Percentiles rank a stretch among this genome's conserved stretches.
These are phyloP conservation scores for Clonostachys rosea DNA, from an alignment of 2,329 filamentous ascomycete species.

Conservation along the genomic window DNA sequence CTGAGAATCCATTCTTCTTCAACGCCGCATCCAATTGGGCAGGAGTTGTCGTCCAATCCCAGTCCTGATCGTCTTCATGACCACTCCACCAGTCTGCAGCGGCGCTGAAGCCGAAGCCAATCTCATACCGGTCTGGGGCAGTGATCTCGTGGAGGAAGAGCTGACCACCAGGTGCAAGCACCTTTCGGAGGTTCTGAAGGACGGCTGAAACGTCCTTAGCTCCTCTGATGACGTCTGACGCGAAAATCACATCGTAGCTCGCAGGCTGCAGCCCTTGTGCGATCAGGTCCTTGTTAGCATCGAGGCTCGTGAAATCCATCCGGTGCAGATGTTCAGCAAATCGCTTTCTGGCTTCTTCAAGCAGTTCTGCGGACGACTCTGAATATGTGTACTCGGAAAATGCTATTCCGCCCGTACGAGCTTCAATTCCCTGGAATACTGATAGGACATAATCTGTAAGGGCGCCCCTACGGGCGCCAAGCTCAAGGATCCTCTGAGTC, in stretches of 20 bases:
- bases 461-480: constrained; percentile 31
- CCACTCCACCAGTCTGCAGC: no score
- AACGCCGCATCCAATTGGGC: constrained; percentile 4
- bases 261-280: constrained; percentile 8
- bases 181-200: neutral
- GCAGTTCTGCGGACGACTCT: constrained; percentile 17
- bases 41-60: no score
- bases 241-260: constrained; percentile 15
- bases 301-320: constrained; percentile 16
- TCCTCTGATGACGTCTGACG: constrained; percentile 4
- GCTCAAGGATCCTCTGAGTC: constrained; percentile 26
- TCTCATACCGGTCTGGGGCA: neutral
- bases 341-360: no score
- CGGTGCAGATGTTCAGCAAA: neutral
- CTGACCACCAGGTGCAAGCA: constrained; percentile 4
- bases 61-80: no score
- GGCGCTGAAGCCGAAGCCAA: neutral
- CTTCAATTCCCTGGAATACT: constrained; percentile 11
- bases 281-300: constrained; percentile 5
- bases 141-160: constrained; percentile 3
- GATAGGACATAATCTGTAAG: constrained; percentile 20
- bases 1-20: constrained; percentile 4
- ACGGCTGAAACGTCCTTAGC: no score
- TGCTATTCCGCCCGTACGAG: constrained; percentile 3
- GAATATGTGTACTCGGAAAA: constrained; percentile 29